phyloP scores from a whole-genome alignment of 2,329 filamentous ascomycete species.

The Trichoderma guizhouense region DNA sequence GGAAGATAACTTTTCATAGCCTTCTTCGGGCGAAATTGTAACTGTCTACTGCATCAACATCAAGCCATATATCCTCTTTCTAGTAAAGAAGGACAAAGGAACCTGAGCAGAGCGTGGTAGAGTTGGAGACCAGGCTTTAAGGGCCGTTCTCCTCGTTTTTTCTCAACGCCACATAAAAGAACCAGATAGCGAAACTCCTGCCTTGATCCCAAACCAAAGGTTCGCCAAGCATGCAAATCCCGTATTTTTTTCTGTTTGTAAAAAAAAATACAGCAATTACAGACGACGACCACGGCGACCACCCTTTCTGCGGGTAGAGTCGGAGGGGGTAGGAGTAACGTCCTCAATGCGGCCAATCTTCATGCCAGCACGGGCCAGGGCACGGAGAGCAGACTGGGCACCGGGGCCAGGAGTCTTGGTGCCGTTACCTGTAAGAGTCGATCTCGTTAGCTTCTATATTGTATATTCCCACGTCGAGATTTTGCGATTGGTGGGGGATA shows the following conservation, averaged over 20 bases:
- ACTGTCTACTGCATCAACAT: conserved; percentile 38
- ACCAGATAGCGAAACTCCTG: conserved; percentile 45
- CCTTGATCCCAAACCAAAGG: conserved; percentile 29
- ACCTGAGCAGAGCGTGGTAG: conserved; percentile 46
- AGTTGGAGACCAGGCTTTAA: conserved; percentile 60
- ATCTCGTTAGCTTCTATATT: not conserved
- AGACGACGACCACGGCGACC: conserved; percentile 99
- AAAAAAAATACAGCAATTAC: conserved; percentile 49
- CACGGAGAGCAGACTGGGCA: conserved; percentile 98
- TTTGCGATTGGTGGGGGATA: not conserved
- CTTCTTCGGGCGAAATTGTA: conserved; percentile 44
- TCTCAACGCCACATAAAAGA: conserved; percentile 62
- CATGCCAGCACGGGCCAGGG: conserved; percentile 98
- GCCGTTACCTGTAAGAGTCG: conserved; percentile 69
- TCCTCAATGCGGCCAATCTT: conserved; percentile 99
- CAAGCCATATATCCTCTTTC: conserved; percentile 18
- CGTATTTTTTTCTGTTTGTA: not conserved
- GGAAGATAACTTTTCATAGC: conserved; percentile 38
- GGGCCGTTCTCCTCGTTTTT: conserved; percentile 68
- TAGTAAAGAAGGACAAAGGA: conserved; percentile 13
- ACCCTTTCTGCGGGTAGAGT: conserved; percentile 99
- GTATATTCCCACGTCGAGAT: not conserved
- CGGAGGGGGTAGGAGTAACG: conserved; percentile 97
- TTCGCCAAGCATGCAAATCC: conserved; percentile 5
- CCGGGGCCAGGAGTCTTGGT: conserved; percentile 99